Percentiles rank a stretch among this genome's conserved stretches.
Conservation (phyloP, 106 monocot species). For the Apostasia shenzhenica region DNA sequence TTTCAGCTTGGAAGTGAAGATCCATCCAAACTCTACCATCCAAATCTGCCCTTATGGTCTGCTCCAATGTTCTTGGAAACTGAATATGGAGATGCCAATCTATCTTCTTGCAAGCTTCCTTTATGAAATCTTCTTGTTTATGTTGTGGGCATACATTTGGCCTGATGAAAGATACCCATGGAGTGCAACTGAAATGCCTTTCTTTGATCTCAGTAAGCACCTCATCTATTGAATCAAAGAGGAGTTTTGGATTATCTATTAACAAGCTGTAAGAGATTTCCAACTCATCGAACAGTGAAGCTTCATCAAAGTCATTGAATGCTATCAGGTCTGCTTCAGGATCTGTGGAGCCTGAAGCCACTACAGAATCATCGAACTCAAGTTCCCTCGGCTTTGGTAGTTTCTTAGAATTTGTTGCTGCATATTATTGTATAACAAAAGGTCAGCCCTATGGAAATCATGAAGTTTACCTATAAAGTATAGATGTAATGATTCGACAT, state of each 20-base stretch:
- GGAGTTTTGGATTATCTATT: constrained; percentile 51
- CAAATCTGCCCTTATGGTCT: constrained; percentile 50
- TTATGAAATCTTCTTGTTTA: constrained; percentile 26
- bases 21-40: constrained; percentile 51
- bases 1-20: constrained; percentile 31
- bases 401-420: neutral
- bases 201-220: constrained; percentile 44
- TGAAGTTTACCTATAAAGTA: no score
- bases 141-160: constrained; percentile 19
- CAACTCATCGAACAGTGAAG: constrained; percentile 69
- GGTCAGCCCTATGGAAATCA: neutral
- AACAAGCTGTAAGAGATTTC: constrained; percentile 34
- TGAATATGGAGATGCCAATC: constrained; percentile 11
- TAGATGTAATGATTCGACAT: no score
- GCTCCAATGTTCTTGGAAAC: constrained; percentile 42
- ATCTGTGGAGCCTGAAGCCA: constrained; percentile 16
- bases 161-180: constrained; percentile 36
- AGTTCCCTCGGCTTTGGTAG: neutral
- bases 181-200: constrained; percentile 24
- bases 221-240: constrained; percentile 80
- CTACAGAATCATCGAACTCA: constrained; percentile 9
- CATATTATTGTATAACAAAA: neutral
- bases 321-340: constrained; percentile 12
- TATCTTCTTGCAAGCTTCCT: constrained; percentile 31
- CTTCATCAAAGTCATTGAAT: constrained; percentile 29